Percentiles rank a stretch among this genome's conserved stretches.
Conservation (phyloP, 1,139 yeast species). For the Pneumocystis murina region DNA sequence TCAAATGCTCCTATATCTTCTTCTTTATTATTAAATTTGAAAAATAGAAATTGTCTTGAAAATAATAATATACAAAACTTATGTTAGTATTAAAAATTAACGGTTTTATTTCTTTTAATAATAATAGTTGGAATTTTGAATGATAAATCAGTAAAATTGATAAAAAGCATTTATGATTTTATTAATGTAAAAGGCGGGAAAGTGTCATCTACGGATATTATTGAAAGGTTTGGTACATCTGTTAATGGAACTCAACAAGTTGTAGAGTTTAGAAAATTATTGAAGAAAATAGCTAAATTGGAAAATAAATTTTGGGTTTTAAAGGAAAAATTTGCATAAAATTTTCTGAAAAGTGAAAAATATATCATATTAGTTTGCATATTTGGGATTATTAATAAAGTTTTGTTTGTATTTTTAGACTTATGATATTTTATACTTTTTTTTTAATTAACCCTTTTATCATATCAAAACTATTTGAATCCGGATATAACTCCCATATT, state of each 20-base stretch:
- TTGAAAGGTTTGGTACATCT: slow-evolving; percentile 35
- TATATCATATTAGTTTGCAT: background rate
- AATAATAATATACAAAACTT: background rate
- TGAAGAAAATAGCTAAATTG: slow-evolving; percentile 49
- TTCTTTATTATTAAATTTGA: background rate
- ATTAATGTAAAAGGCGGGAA: slow-evolving; percentile 30
- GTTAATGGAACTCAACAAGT: slow-evolving; percentile 43
- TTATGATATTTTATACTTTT: slow-evolving; percentile 23
- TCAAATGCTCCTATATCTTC: background rate
- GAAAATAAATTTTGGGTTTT: slow-evolving; percentile 41
- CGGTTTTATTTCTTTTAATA: background rate
- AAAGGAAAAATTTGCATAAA: slow-evolving; percentile 36
- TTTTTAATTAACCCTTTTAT: slow-evolving; percentile 78
- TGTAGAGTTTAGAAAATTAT: slow-evolving; percentile 48
- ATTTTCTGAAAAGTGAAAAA: background rate
- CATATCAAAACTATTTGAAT: slow-evolving; percentile 94
- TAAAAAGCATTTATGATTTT: slow-evolving; percentile 27
- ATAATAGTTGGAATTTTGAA: slow-evolving; percentile 7
- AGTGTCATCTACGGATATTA: slow-evolving; percentile 44
- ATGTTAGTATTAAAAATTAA: background rate
- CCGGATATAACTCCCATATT: slow-evolving; percentile 69
- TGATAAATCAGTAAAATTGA: slow-evolving; percentile 19
- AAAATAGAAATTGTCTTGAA: slow-evolving; percentile 16
- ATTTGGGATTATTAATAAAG: background rate
- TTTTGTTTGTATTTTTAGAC: background rate